These are phyloP conservation scores for Chlamydomonas urium DNA, from an alignment of 139 green algal species.

Conservation along the genomic window DNA sequence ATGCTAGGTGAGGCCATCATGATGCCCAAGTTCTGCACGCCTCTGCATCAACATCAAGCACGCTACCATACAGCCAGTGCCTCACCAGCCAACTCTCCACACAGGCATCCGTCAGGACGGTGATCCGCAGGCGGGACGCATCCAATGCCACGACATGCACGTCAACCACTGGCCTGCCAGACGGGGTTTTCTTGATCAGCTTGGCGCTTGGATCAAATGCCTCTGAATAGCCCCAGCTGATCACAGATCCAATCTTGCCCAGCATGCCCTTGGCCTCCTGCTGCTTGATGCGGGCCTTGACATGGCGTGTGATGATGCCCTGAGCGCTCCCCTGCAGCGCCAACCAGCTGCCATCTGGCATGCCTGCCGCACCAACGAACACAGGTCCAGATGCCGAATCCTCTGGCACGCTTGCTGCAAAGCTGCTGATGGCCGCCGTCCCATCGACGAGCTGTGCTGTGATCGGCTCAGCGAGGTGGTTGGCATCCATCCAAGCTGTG, in stretches of 20 bases:
- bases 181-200: slow-evolving; percentile 19
- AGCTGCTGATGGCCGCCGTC: not conserved
- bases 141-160: slow-evolving; percentile 10
- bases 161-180: slow-evolving; percentile 6
- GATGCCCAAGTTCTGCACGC: no score
- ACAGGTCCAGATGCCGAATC: slow-evolving; percentile 9
- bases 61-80: not conserved
- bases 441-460: slow-evolving; percentile 11
- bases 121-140: slow-evolving; percentile 18
- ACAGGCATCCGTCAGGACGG: slow-evolving; percentile 22
- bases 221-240: slow-evolving; percentile 19
- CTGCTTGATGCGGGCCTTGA: not conserved
- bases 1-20: not conserved
- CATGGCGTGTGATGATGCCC: slow-evolving; percentile 1
- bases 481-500: slow-evolving; percentile 31
- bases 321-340: slow-evolving; percentile 14
- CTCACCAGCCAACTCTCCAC: slow-evolving; percentile 43
- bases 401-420: slow-evolving; percentile 7
- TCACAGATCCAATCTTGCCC: slow-evolving; percentile 20
- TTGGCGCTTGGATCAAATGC: slow-evolving; percentile 29
- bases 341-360: slow-evolving; percentile 24
- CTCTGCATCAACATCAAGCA: not conserved
- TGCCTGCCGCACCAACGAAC: slow-evolving; percentile 23
- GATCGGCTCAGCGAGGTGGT: slow-evolving; percentile 25
- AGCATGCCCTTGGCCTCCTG: slow-evolving; percentile 4